These are phyloP conservation scores for Pittosporum tobira DNA, from an alignment of 129 eudicot genomes.

Conservation along the genomic window DNA sequence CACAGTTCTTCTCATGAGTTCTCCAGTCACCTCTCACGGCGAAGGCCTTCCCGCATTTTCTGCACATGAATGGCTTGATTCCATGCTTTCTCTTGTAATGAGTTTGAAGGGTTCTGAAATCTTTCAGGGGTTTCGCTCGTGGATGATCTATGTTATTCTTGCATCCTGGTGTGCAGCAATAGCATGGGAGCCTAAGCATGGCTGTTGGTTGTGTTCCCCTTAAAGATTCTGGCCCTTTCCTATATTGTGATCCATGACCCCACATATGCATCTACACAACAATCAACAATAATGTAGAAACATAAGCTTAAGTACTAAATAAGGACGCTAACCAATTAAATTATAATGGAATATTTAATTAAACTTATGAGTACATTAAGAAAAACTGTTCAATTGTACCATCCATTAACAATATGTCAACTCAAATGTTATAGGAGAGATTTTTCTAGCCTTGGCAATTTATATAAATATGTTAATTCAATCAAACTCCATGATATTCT, in stretches of 20 bases:
- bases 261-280: slow-evolving; percentile 84
- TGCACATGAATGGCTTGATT: slow-evolving; percentile 70
- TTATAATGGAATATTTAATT: no score
- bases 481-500: no score
- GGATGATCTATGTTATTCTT: slow-evolving; percentile 91
- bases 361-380: no score
- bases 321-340: no score
- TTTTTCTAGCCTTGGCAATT: no score
- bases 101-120: slow-evolving; percentile 86
- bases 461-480: no score
- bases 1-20: slow-evolving; percentile 89
- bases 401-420: no score
- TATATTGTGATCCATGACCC: slow-evolving; percentile 96
- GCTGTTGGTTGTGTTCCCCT: slow-evolving; percentile 88
- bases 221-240: slow-evolving; percentile 82
- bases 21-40: slow-evolving; percentile 93
- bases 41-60: slow-evolving; percentile 77
- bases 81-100: slow-evolving; percentile 93
- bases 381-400: no score
- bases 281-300: neutral
- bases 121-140: slow-evolving; percentile 76
- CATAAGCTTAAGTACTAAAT: neutral
- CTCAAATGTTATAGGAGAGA: no score
- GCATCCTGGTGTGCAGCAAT: slow-evolving; percentile 78
- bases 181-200: slow-evolving; percentile 85